phyloP scores from a whole-genome alignment of 192 early-diverging fungal species.

The Coemansia sp. region DNA sequence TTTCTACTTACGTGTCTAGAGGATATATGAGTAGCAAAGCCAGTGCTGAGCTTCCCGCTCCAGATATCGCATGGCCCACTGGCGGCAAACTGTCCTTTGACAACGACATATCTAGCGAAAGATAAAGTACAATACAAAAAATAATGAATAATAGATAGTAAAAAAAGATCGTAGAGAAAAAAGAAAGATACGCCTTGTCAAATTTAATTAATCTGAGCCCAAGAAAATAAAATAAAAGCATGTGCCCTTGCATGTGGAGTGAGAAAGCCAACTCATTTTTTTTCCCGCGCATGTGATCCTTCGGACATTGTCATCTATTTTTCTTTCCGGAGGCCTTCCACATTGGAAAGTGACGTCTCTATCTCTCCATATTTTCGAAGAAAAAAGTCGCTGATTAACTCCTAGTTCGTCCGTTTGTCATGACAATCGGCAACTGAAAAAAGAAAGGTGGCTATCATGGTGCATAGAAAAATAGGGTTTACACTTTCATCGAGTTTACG shows the following conservation, averaged over 20 bases:
- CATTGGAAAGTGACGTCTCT: neutral
- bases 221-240: neutral
- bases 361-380: neutral
- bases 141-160: neutral
- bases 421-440: neutral
- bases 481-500: neutral
- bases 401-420: neutral
- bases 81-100: constrained; percentile 65
- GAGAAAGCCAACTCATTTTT: neutral
- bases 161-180: neutral
- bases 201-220: neutral
- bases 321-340: neutral
- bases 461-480: neutral
- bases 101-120: neutral
- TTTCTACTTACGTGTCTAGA: constrained; percentile 68
- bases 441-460: neutral
- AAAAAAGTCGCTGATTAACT: neutral
- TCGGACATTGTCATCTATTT: neutral
- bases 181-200: neutral
- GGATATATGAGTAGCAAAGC: constrained; percentile 92
- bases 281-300: constrained; percentile 8
- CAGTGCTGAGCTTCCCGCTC: constrained; percentile 87
- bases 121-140: neutral
- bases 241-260: constrained; percentile 2
- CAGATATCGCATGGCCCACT: constrained; percentile 88